phyloP scores from a whole-genome alignment of 495 filamentous ascomycete species.

The Choiromyces venosus region DNA sequence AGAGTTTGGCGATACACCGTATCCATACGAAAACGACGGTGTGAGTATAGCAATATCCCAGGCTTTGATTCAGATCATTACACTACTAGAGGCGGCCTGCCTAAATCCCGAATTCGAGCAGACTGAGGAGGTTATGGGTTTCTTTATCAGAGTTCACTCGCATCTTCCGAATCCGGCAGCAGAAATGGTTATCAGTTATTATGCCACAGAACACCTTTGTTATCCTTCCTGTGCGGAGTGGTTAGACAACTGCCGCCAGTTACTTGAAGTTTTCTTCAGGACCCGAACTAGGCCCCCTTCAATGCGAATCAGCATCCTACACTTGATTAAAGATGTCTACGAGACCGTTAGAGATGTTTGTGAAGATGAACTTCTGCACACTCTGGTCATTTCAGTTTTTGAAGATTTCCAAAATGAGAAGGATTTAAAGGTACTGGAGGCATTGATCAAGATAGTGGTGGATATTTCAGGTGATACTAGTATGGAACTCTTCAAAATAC shows the following conservation, averaged over 20 bases:
- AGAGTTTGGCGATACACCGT: constrained; percentile 40
- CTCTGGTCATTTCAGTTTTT: constrained; percentile 46
- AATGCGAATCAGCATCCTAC: constrained; percentile 61
- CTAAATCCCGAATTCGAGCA: constrained; percentile 50
- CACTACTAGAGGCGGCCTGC: constrained; percentile 37
- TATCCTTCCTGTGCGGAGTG: constrained; percentile 66
- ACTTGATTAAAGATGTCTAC: constrained; percentile 42
- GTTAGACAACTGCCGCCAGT: constrained; percentile 56
- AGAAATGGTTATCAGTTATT: constrained; percentile 55
- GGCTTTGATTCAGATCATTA: constrained; percentile 39
- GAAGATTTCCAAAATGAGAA: constrained; percentile 48
- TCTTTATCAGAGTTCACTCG: constrained; percentile 58
- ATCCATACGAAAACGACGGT: constrained; percentile 35
- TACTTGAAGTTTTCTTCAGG: constrained; percentile 63
- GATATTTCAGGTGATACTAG: constrained; percentile 53
- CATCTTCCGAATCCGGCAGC: constrained; percentile 57
- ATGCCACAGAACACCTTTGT: constrained; percentile 58
- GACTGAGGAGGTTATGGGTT: constrained; percentile 59
- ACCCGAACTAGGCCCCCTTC: constrained; percentile 58
- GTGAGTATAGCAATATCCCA: constrained; percentile 37
- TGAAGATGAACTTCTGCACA: constrained; percentile 46
- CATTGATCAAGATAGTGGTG: constrained; percentile 46
- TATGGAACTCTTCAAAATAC: constrained; percentile 49
- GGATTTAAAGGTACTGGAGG: constrained; percentile 51
- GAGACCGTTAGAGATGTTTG: constrained; percentile 63